A percentile compares a stretch with the other conserved stretches of the same genome.
These are phyloP conservation scores for Fusarium sp. DNA, from an alignment of 2,329 filamentous ascomycete genomes.

Conservation along the genomic window DNA sequence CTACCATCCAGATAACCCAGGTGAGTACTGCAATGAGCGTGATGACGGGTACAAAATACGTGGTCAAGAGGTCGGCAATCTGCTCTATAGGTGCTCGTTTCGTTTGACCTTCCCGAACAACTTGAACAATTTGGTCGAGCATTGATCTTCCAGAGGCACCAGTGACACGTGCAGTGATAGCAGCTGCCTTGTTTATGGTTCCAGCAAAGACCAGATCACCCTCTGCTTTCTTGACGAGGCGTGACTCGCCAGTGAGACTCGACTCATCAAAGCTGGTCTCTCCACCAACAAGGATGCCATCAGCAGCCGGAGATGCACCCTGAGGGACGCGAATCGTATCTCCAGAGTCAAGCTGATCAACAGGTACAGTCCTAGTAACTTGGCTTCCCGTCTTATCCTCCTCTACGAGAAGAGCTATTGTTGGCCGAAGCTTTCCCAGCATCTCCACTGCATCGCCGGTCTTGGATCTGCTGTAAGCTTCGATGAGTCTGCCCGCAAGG, in stretches of 20 bases:
- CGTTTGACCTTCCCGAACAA: conserved; percentile 82
- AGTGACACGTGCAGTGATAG: conserved; percentile 74
- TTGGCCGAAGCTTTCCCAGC: conserved; percentile 81
- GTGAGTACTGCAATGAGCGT: conserved; percentile 77
- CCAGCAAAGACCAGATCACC: conserved; percentile 79
- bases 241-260: conserved; percentile 85
- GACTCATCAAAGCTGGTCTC: conserved; percentile 86
- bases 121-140: conserved; percentile 83
- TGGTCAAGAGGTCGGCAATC: conserved; percentile 78
- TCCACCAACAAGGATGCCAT: conserved; percentile 76
- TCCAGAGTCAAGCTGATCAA: conserved; percentile 81
- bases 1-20: conserved; percentile 77
- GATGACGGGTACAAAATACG: conserved; percentile 82
- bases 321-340: conserved; percentile 81
- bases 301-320: conserved; percentile 86
- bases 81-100: conserved; percentile 81
- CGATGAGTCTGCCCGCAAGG: conserved; percentile 78
- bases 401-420: conserved; percentile 78
- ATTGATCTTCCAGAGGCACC: conserved; percentile 77
- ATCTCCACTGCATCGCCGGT: conserved; percentile 88
- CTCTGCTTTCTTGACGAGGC: conserved; percentile 71
- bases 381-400: conserved; percentile 54
- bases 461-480: conserved; percentile 92
- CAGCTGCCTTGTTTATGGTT: conserved; percentile 77
- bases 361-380: conserved; percentile 59